Conservation (phyloP, 192 early-diverging fungal genomes). For the Gryganskiella cystojenkinii region DNA sequence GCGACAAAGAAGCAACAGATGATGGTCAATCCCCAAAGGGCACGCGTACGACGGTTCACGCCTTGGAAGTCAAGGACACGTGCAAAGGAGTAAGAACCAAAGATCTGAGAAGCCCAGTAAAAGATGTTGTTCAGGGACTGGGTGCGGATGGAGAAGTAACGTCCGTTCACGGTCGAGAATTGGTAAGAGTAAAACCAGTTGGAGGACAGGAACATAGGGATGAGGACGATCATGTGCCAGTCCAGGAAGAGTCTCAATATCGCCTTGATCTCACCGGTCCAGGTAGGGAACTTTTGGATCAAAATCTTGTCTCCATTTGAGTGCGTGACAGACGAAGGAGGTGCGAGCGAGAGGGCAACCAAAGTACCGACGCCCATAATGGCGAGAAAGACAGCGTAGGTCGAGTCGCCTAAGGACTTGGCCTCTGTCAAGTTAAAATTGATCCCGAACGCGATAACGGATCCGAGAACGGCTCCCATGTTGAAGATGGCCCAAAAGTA, state of each 20-base stretch:
- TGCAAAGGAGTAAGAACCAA: conserved; percentile 71
- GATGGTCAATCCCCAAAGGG: conserved; percentile 64
- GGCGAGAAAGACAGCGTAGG: conserved; percentile 79
- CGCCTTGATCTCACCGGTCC: conserved; percentile 62
- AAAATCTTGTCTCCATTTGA: conserved; percentile 76
- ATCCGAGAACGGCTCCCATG: conserved; percentile 84
- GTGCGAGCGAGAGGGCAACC: conserved; percentile 66
- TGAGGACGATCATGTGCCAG: conserved; percentile 73
- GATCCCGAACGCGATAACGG: conserved; percentile 75
- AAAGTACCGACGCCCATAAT: conserved; percentile 73
- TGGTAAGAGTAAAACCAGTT: conserved; percentile 90
- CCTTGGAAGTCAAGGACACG: conserved; percentile 70
- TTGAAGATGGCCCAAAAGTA: conserved; percentile 92
- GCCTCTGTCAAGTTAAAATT: conserved; percentile 66
- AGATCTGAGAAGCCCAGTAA: conserved; percentile 84
- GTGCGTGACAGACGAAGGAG: conserved; percentile 69
- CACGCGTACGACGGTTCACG: conserved; percentile 70
- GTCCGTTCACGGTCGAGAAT: conserved; percentile 66
- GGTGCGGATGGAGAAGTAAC: conserved; percentile 75
- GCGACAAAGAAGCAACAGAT: conserved; percentile 61
- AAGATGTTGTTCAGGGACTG: conserved; percentile 78
- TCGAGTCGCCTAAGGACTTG: conserved; percentile 68
- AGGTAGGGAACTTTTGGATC: conserved; percentile 77
- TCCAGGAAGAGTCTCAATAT: conserved; percentile 70
- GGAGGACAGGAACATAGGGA: conserved; percentile 75